A percentile compares a stretch with the other conserved stretches of the same genome.
phyloP scores from a whole-genome alignment of 192 early-diverging fungal genomes.

The Oehlia diaphana region DNA sequence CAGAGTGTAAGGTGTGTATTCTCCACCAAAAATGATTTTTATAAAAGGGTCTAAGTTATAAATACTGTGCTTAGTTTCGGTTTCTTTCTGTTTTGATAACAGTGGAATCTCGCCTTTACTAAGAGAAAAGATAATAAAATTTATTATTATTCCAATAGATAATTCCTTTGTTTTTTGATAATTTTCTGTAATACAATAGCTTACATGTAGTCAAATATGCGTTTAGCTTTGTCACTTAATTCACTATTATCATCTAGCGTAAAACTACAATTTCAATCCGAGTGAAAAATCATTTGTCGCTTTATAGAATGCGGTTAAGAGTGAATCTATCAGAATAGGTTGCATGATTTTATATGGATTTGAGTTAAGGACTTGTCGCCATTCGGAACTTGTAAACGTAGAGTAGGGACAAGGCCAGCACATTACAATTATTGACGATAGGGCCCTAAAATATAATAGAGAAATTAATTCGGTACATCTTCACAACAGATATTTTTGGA shows the following conservation, averaged over 20 bases:
- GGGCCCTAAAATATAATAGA: constrained; percentile 12
- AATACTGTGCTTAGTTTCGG: constrained; percentile 8
- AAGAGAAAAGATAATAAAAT: constrained; percentile 21
- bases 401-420: no score
- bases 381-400: no score
- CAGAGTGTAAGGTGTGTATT: constrained; percentile 19
- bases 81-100: constrained; percentile 9
- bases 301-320: no score
- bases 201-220: no score
- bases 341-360: no score
- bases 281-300: no score
- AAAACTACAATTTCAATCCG: no score
- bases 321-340: no score
- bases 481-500: background rate
- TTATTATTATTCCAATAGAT: constrained; percentile 3
- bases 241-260: no score
- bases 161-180: background rate
- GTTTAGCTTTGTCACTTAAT: no score
- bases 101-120: constrained; percentile 12
- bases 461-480: constrained; percentile 4
- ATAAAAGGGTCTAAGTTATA: constrained; percentile 16
- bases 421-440: background rate
- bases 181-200: no score
- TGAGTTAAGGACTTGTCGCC: no score
- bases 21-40: constrained; percentile 19